These are phyloP conservation scores for Sarocladium oryzae DNA, from an alignment of 2,329 filamentous ascomycete species.

Conservation along the genomic window DNA sequence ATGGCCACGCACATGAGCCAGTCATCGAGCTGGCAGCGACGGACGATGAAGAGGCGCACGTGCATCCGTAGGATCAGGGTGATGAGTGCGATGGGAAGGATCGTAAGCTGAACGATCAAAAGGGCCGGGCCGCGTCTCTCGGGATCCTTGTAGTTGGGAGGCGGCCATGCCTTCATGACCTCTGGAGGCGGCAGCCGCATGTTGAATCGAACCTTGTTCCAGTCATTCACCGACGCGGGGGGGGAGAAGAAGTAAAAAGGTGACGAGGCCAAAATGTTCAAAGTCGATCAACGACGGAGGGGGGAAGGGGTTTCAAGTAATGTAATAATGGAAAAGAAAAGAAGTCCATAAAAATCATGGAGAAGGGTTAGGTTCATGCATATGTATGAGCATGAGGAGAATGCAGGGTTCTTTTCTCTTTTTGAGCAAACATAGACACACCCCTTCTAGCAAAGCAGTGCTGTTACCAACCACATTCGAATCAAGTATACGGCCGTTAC, in stretches of 20 bases:
- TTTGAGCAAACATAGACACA: no score
- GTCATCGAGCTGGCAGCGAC: slow-evolving; percentile 30
- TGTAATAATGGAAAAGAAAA: no score
- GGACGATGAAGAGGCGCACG: slow-evolving; percentile 27
- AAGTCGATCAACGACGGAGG: no score
- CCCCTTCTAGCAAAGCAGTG: no score
- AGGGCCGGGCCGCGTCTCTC: slow-evolving; percentile 29
- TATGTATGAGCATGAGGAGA: no score
- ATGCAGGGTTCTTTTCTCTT: no score
- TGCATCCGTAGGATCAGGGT: slow-evolving; percentile 30
- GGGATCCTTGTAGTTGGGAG: slow-evolving; percentile 30
- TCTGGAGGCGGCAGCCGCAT: slow-evolving; percentile 31
- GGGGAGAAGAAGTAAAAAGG: neutral
- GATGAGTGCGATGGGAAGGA: slow-evolving; percentile 27
- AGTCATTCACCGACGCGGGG: slow-evolving; percentile 9
- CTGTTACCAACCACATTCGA: no score
- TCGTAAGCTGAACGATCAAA: slow-evolving; percentile 29
- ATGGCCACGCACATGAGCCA: slow-evolving; percentile 34
- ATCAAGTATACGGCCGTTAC: no score
- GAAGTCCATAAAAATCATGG: no score
- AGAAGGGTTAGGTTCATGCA: no score
- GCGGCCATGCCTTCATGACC: slow-evolving; percentile 30
- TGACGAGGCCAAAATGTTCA: neutral
- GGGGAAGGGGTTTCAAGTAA: no score
- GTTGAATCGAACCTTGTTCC: slow-evolving; percentile 3